Base-by-base conservation (phyloP, 495 filamentous ascomycete species). In the Aeminium ludgeri region DNA sequence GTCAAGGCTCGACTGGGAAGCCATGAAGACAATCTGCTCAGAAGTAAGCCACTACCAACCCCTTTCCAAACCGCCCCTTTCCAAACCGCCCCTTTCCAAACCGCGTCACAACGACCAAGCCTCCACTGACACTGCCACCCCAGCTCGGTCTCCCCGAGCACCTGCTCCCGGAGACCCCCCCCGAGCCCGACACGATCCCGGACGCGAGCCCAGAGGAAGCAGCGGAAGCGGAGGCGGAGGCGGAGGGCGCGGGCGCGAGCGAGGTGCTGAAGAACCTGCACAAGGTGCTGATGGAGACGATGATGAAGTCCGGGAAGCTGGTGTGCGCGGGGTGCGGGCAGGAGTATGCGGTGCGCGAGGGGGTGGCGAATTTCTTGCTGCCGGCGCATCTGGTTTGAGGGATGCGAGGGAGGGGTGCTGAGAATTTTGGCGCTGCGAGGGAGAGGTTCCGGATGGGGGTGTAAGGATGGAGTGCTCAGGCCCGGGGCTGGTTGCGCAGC, bases 291-390 rank as follows among this genome's bases (percentile, higher is more conserved):
- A 61, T 96, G 44, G 91, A 99, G 66, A 99, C 89, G 44, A 76
- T 82, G 50, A 78, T 96, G 15, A 66, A 66, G 37, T 80, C 84
- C 59, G 89, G 89, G 5, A 87, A 80, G 56, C 65, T 99, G 43
- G 75, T 86, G 18, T 99, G 89, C 56, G 86, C 76, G 36, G 80
- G 79, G 56, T 96, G 89, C 61, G 81, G 81, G 42, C 85, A 96
- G 58, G 78, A 87, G 61, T 96, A 96, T 60, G 72, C 73, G 52
- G 77, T 99, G 31, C 80, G 82, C 55, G 85, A 96, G 60, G 91
- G 89, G 17, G 92, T 96, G 52, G 82, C 85, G 34, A 96, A 96
- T 58, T 97, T 97, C 55, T 64, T 97, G 49, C 63, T 97, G 55
- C 89, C 89, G 23, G 23, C 23, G 8, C 23, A 25, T 25, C 8